Evolutionary conservation across 345 rosid genomes (phyloP).

Genomic region (Noccaea caerulescens): DNA sequence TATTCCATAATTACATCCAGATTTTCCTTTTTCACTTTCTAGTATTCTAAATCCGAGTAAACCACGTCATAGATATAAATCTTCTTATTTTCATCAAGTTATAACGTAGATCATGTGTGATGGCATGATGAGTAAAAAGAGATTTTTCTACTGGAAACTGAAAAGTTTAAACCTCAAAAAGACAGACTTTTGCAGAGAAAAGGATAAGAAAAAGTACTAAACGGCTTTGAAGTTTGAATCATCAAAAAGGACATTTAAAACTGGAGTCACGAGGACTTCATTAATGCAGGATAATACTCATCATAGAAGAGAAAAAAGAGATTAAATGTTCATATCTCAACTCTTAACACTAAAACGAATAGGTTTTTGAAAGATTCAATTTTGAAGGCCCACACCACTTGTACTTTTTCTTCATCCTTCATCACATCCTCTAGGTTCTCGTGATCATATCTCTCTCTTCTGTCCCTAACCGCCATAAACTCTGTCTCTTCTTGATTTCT

Average conservation of each 20-base stretch:
- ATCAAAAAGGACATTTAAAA: constrained; percentile 12
- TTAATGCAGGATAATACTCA: constrained; percentile 6
- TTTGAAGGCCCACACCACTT: constrained; percentile 24
- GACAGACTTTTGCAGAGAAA: constrained; percentile 23
- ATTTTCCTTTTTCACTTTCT: too few relatives aligned
- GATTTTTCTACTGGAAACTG: neutral
- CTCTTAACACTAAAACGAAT: constrained; percentile 5
- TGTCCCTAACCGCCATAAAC: constrained; percentile 31
- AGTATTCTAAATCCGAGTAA: too few relatives aligned
- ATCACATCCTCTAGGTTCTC: constrained; percentile 43
- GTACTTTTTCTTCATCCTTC: constrained; percentile 23
- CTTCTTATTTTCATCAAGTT: too few relatives aligned
- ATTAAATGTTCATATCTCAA: neutral
- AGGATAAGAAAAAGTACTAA: constrained; percentile 14
- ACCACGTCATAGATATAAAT: too few relatives aligned
- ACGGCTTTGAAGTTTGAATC: constrained; percentile 7
- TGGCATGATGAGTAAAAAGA: neutral
- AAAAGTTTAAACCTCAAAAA: constrained; percentile 10
- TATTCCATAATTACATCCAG: too few relatives aligned
- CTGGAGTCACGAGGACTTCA: constrained; percentile 40
- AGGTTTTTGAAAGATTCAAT: constrained; percentile 28
- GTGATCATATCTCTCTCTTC: constrained; percentile 41
- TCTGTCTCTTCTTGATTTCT: constrained; percentile 27
- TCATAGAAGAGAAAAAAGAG: neutral
- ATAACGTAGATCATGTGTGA: neutral